phyloP scores from a whole-genome alignment of 768 basidiomycete species.

The Clitopilus passeckerianus region DNA sequence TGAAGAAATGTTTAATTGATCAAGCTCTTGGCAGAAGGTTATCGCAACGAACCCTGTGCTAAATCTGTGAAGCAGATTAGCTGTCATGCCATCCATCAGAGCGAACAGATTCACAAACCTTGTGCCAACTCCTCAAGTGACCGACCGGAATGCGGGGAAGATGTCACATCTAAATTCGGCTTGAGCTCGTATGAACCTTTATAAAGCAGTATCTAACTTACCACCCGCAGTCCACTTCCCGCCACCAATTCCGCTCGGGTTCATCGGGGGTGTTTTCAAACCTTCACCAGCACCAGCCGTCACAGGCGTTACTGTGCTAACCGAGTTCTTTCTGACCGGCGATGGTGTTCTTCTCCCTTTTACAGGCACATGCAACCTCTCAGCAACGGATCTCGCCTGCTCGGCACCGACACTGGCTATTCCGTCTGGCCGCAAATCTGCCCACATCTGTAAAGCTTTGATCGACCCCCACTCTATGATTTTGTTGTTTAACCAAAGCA shows the following conservation, averaged over 20 bases:
- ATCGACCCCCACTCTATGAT: constrained; percentile 99
- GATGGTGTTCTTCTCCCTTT: constrained; percentile 25
- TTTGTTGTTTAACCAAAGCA: constrained; percentile 95
- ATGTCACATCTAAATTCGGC: neutral
- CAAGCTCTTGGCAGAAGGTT: neutral
- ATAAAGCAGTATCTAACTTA: neutral
- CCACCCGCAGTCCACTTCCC: neutral
- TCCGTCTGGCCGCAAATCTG: constrained; percentile 65
- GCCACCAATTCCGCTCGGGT: neutral
- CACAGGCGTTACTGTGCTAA: constrained; percentile 4
- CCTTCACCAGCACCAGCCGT: neutral
- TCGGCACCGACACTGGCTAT: constrained; percentile 31
- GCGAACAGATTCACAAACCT: neutral
- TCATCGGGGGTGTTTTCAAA: neutral
- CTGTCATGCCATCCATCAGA: neutral
- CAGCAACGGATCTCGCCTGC: constrained; percentile 38
- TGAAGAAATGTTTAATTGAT: neutral
- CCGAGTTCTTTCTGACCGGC: constrained; percentile 13
- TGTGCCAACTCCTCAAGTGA: neutral
- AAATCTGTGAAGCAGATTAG: neutral
- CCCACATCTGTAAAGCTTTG: constrained; percentile 91
- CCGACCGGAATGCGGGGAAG: neutral
- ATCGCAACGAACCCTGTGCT: neutral
- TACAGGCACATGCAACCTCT: constrained; percentile 39
- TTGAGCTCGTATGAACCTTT: neutral